These are phyloP conservation scores for Mucor sp. DNA, from an alignment of 371 early-diverging fungal genomes.

Conservation along the genomic window DNA sequence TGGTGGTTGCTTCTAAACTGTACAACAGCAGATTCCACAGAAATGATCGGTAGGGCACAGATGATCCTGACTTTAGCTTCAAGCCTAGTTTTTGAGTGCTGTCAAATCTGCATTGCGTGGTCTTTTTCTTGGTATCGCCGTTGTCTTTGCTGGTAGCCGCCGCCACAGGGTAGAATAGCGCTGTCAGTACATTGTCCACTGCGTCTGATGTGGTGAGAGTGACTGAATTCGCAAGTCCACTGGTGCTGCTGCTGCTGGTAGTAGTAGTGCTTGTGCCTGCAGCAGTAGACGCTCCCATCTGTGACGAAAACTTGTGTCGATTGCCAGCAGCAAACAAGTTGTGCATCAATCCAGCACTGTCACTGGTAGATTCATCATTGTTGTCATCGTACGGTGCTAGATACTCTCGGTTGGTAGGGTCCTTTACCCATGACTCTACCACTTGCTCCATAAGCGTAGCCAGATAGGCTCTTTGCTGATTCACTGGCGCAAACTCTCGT, in stretches of 20 bases:
- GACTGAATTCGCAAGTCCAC: conserved; percentile 2
- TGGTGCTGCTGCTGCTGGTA: conserved; percentile 5
- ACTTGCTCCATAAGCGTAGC: conserved; percentile 61
- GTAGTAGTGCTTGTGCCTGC: not conserved
- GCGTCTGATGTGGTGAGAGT: conserved; percentile 28
- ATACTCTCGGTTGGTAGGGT: conserved; percentile 47
- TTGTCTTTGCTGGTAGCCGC: not conserved
- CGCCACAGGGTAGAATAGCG: conserved; percentile 23
- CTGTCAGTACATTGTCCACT: conserved; percentile 27
- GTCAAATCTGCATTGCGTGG: not conserved
- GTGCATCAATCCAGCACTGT: conserved; percentile 23
- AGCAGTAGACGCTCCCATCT: not conserved
- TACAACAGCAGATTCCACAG: conserved; percentile 69
- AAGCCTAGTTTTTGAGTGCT: conserved; percentile 39
- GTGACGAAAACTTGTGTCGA: not conserved
- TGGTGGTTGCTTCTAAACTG: conserved; percentile 55
- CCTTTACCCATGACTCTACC: conserved; percentile 63
- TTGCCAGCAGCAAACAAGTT: conserved; percentile 21
- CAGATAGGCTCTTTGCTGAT: conserved; percentile 59
- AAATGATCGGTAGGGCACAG: conserved; percentile 68
- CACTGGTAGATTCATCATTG: conserved; percentile 9
- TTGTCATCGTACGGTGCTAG: conserved; percentile 37
- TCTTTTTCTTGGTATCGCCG: not conserved
- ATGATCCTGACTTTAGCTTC: conserved; percentile 54
- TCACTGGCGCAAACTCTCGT: conserved; percentile 56